A percentile compares a stretch with the other conserved stretches of the same genome.
Conservation (phyloP, 306 rosid species). For the Inga oerstediana region DNA sequence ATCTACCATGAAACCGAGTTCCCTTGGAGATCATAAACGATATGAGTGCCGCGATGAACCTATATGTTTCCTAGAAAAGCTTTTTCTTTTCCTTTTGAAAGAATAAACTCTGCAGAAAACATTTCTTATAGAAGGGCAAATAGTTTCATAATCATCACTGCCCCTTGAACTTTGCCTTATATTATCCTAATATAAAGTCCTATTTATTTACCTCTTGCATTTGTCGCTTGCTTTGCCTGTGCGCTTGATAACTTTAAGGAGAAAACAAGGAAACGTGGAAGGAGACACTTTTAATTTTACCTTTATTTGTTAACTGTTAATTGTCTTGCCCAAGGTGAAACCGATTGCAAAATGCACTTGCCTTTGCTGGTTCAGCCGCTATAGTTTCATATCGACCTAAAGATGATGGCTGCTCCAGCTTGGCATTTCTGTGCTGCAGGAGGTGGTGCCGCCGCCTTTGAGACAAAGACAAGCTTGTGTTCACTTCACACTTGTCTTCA, state of each 20-base stretch:
- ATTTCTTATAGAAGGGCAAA: not conserved
- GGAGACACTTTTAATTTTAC: not conserved
- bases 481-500: no score
- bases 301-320: not conserved
- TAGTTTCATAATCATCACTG: not conserved
- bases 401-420: not conserved
- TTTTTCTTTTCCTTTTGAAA: not conserved
- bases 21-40: not conserved
- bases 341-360: no score
- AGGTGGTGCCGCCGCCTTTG: not conserved
- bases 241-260: not conserved
- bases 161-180: constrained; percentile 21
- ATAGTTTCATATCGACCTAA: not conserved
- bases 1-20: not conserved
- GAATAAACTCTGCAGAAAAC: not conserved
- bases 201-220: not conserved
- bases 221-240: not conserved
- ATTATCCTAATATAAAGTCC: not conserved
- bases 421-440: constrained; percentile 17
- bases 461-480: no score
- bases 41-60: not conserved
- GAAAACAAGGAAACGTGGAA: not conserved
- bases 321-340: not conserved
- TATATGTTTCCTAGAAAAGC: not conserved
- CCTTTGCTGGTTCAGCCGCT: no score